These are phyloP conservation scores for Talaromyces liani DNA, from an alignment of 495 filamentous ascomycete species.

Conservation along the genomic window DNA sequence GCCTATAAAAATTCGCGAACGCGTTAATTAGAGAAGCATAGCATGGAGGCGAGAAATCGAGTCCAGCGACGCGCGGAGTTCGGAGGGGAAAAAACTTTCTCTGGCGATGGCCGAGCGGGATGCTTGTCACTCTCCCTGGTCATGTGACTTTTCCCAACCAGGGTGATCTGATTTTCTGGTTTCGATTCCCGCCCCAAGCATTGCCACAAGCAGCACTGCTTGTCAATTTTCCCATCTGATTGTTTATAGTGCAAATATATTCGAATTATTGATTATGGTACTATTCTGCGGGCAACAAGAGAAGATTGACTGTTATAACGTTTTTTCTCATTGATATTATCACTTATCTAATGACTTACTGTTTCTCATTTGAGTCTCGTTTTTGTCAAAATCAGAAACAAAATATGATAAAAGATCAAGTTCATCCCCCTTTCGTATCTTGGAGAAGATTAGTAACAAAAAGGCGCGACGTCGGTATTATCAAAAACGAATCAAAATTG, in stretches of 20 bases:
- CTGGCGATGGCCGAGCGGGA: slow-evolving; percentile 1
- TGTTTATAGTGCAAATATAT: too few species aligned
- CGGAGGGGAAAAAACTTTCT: background rate
- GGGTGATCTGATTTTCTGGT: background rate
- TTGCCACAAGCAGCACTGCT: background rate
- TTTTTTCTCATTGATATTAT: background rate
- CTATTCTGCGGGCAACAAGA: background rate
- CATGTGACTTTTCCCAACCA: background rate
- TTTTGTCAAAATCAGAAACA: slow-evolving; percentile 2
- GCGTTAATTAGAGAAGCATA: background rate
- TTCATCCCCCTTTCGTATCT: background rate
- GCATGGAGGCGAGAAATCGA: background rate
- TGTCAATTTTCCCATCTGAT: too few species aligned
- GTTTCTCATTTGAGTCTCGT: background rate
- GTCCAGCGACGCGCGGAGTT: background rate
- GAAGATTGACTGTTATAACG: background rate
- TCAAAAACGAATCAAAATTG: background rate
- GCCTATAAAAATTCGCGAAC: background rate
- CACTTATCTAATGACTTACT: background rate
- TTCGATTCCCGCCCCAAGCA: background rate
- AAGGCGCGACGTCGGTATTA: background rate
- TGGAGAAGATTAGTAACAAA: background rate
- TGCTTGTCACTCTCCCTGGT: background rate
- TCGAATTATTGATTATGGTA: background rate
- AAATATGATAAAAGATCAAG: background rate